Evolutionary conservation across 345 rosid genomes (phyloP), one percentile per base, ranked within the genome.

Genomic region (Sisymbrium altissimum): DNA sequence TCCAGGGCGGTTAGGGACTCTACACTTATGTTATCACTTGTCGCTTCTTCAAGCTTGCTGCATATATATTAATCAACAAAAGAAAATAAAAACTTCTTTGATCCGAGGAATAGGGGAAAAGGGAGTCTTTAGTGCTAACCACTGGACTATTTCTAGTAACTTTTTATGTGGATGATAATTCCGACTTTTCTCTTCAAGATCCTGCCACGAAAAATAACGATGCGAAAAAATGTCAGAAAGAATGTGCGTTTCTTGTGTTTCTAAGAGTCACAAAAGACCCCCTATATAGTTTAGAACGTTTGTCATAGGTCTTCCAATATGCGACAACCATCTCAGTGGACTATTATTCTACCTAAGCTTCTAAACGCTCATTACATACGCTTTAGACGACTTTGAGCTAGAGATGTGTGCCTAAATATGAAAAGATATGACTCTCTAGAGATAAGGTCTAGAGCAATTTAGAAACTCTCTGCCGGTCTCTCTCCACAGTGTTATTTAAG

Each of bases 41-140:
- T 76, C 0, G 40, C 12, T 64, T 70, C 80, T 19, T 70, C 38
- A 45, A 70, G 55, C 30, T 56, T 64, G 76, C 80, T 77, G 66
- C 71, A 76, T 19, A 49, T 33, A 19, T 12, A 30, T 59, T 3
- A 0, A 18, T 55, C 36, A 23, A 35, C 59, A 63, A 23, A 23
- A 45, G 57, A 27, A 3, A 17, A 27, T 13, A 25, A 18, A 6
- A 13, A 14, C 1, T 14, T 23, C 2, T 23, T 23, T 23, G 25
- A 23, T 23, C 25, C 19, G 27, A 46, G 6, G 18, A 70, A 48
- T 9, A 64, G 66, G 19, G 11, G 4, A 8, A 1, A 14, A 30
- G 33, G 3, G 3, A 5, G 7, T 40, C 39, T 52, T 17, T 49
- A 13, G 54, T 27, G 18, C 71, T 70, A 70, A 77, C 80, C 80